Base-by-base conservation (phyloP, 164 flowering plant genomes). In the Paratinospora sagittata region DNA sequence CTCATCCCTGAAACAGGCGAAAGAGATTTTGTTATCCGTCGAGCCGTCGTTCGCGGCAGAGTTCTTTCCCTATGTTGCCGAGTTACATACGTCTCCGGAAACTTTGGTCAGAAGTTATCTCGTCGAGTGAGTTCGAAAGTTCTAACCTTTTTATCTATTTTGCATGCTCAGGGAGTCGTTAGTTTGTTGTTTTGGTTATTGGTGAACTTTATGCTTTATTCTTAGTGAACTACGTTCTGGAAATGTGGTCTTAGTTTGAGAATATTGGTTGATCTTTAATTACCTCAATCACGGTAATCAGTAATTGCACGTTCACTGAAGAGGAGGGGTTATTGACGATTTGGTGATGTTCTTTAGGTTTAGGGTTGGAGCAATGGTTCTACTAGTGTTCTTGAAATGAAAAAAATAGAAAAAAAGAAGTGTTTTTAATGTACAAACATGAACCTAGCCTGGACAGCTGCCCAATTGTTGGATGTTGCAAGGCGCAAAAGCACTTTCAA, bases 1-100 rank as follows among this genome's bases (percentile, higher is more conserved):
- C n/a, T 90, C 98, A 7, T 91, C 96, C 26, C 69, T 94, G 19
- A 83, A 72, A 65, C 97, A 91, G 76, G 93, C 74, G 60, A 90
- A 76, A 66, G 95, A 89, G 23, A 82, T 93, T 27, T 70, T 90
- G 27, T 41, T 84, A 7, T 81, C 90, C 9, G 68, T 78, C 36
- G 85, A 85, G 8, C 81, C 91, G 21, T 78, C 88, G 21, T 67
- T 80, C 10, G 90, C 90, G 3, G 82, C 88, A 5, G 97, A 94
- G 75, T 70, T 91, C 0, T 83, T 88, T 58, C 95, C 97, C 6
- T 85, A 80, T 74, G 45, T 94, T 41, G 82, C 80, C 43, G 92
- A 89, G 67, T 90, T 94, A 43, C 95, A 89, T 64, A 73, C 77
- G 16, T 90, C 96, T 2, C 86, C 89, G 1, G 86, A 91, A 69